These are phyloP conservation scores for Phaeosphaeria sp. DNA, from an alignment of 2,329 filamentous ascomycete species.

Conservation along the genomic window DNA sequence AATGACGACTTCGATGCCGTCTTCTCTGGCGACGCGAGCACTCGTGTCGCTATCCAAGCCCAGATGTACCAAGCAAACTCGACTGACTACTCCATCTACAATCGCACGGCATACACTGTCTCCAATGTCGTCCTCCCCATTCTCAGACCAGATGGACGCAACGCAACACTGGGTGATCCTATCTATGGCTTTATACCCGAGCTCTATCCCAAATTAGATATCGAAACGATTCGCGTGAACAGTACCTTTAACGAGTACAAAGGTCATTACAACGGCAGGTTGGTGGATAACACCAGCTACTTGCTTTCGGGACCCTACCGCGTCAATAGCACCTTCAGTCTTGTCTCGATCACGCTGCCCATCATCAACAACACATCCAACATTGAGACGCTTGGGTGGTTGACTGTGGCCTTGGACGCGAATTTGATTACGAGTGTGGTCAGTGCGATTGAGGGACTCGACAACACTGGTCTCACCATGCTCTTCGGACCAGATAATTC, in stretches of 20 bases:
- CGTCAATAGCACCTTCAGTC: slow-evolving; percentile 74
- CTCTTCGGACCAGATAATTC: slow-evolving; percentile 70
- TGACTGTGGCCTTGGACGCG: slow-evolving; percentile 79
- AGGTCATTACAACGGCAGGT: slow-evolving; percentile 52
- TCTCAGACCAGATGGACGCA: slow-evolving; percentile 61
- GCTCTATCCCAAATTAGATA: slow-evolving; percentile 82
- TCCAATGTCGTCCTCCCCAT: slow-evolving; percentile 68
- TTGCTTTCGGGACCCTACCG: slow-evolving; percentile 79
- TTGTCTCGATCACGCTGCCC: slow-evolving; percentile 82
- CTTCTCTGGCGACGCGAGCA: slow-evolving; percentile 63
- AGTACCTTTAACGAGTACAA: slow-evolving; percentile 40
- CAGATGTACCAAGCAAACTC: slow-evolving; percentile 74
- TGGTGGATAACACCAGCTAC: slow-evolving; percentile 57
- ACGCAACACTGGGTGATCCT: slow-evolving; percentile 66
- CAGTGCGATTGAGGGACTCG: slow-evolving; percentile 72
- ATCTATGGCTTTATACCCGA: slow-evolving; percentile 71
- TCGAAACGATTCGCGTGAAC: slow-evolving; percentile 51
- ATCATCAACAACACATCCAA: slow-evolving; percentile 71
- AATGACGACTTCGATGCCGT: slow-evolving; percentile 73
- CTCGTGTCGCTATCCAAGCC: slow-evolving; percentile 68
- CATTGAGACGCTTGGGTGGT: slow-evolving; percentile 76
- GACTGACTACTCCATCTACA: slow-evolving; percentile 54
- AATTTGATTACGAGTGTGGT: slow-evolving; percentile 68
- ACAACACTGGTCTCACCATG: slow-evolving; percentile 71
- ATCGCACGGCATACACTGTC: slow-evolving; percentile 56